Percentiles rank a stretch among this genome's conserved stretches.
Evolutionary conservation across 768 basidiomycete species (phyloP).

Genomic region (Boletellus ananiceps): DNA sequence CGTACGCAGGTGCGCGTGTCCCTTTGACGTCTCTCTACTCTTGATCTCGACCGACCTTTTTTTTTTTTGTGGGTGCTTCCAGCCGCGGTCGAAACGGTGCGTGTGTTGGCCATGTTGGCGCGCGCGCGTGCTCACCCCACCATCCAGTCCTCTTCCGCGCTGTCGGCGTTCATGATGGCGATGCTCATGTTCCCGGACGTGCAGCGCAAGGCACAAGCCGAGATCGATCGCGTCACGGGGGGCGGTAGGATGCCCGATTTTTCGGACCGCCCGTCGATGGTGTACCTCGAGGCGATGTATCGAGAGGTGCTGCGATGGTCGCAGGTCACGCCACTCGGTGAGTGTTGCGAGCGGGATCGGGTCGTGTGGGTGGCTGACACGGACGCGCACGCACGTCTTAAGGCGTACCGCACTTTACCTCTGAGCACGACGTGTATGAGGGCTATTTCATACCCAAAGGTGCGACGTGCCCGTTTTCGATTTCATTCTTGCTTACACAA

Average conservation of each 20-base stretch:
- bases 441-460: slow-evolving; percentile 21
- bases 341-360: not conserved
- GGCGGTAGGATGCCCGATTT: slow-evolving; percentile 16
- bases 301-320: slow-evolving; percentile 23
- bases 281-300: slow-evolving; percentile 23
- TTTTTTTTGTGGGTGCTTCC: too few species aligned
- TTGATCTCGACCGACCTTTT: too few species aligned
- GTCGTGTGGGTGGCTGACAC: not conserved
- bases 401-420: slow-evolving; percentile 29
- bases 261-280: slow-evolving; percentile 19
- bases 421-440: slow-evolving; percentile 12
- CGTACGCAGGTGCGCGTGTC: slow-evolving; percentile 24
- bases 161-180: slow-evolving; percentile 25
- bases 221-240: slow-evolving; percentile 22
- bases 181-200: slow-evolving; percentile 24
- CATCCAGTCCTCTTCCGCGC: slow-evolving; percentile 19
- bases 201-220: slow-evolving; percentile 23
- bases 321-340: slow-evolving; percentile 24
- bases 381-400: not conserved
- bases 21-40: not conserved
- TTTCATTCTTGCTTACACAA: not conserved
- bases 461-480: not conserved
- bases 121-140: too few species aligned
- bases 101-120: not conserved
- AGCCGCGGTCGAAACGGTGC: slow-evolving; percentile 24